These are phyloP conservation scores for Drechslera avenae DNA, from an alignment of 2,329 filamentous ascomycete genomes.

Conservation along the genomic window DNA sequence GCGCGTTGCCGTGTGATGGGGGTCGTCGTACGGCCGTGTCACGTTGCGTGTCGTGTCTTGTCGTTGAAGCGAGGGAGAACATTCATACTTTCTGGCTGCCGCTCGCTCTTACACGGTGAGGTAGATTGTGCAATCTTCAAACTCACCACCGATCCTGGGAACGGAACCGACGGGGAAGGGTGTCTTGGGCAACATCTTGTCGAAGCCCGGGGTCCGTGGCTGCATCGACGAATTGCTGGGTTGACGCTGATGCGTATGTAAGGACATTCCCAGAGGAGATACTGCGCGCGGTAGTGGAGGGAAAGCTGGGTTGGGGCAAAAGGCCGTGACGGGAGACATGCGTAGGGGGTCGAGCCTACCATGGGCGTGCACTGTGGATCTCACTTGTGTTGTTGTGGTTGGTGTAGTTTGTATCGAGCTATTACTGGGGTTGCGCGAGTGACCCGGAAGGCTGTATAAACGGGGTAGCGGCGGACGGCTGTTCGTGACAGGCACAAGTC, in stretches of 20 bases:
- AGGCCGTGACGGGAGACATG: slow-evolving; percentile 27
- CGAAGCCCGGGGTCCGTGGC: slow-evolving; percentile 16
- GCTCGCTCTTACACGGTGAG: too few relatives aligned
- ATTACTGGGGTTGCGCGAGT: slow-evolving; percentile 20
- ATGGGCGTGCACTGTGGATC: slow-evolving; percentile 9
- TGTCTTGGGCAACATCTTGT: slow-evolving; percentile 41
- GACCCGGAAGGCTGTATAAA: slow-evolving; percentile 7
- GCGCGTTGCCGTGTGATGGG: too few relatives aligned
- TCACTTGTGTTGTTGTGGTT: slow-evolving; percentile 3
- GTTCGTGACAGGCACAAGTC: not conserved
- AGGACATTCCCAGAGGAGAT: slow-evolving; percentile 15
- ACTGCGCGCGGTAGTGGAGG: slow-evolving; percentile 18
- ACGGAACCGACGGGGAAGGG: slow-evolving; percentile 32
- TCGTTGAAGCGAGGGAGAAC: too few relatives aligned
- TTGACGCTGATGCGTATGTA: slow-evolving; percentile 14
- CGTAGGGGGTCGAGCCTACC: slow-evolving; percentile 24
- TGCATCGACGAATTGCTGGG: slow-evolving; percentile 13
- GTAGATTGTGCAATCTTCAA: too few relatives aligned
- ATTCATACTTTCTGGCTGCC: too few relatives aligned
- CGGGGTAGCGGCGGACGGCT: slow-evolving; percentile 3
- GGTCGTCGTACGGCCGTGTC: too few relatives aligned
- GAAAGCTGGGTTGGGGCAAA: slow-evolving; percentile 16
- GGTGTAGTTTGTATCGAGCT: slow-evolving; percentile 10
- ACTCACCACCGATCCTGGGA: not conserved
- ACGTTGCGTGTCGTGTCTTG: too few relatives aligned